A percentile compares a stretch with the other conserved stretches of the same genome.
phyloP scores from a whole-genome alignment of 1,284 basidiomycete genomes.

The Mycosarcoma mackinlayi region DNA sequence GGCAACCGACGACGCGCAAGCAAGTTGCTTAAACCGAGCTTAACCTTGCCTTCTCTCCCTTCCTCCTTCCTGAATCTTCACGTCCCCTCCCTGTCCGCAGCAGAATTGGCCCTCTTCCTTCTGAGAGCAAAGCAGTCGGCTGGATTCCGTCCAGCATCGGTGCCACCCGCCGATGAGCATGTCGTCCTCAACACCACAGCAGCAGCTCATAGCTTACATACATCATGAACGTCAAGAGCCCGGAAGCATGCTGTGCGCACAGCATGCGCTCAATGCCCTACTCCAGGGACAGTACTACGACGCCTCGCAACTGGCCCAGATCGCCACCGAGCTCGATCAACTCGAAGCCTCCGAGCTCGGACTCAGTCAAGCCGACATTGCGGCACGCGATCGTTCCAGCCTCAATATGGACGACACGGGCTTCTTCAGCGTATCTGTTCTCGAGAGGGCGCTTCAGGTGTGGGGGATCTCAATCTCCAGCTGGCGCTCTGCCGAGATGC shows the following conservation, averaged over 20 bases:
- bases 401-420: slow-evolving; percentile 67
- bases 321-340: slow-evolving; percentile 51
- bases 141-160: not conserved
- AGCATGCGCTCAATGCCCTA: slow-evolving; percentile 64
- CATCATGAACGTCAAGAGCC: slow-evolving; percentile 62
- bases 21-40: not conserved
- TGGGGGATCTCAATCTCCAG: slow-evolving; percentile 46
- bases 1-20: not conserved
- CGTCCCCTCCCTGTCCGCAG: too few relatives aligned
- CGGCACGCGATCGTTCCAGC: slow-evolving; percentile 28
- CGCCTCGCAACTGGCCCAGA: slow-evolving; percentile 60
- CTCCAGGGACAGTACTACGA: slow-evolving; percentile 65
- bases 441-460: slow-evolving; percentile 59
- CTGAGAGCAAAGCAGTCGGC: not conserved
- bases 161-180: slow-evolving; percentile 5
- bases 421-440: slow-evolving; percentile 61
- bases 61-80: not conserved
- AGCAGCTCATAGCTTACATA: slow-evolving; percentile 55
- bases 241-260: slow-evolving; percentile 67
- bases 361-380: slow-evolving; percentile 36
- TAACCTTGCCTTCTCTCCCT: not conserved
- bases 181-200: slow-evolving; percentile 46
- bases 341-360: slow-evolving; percentile 54
- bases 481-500: slow-evolving; percentile 51
- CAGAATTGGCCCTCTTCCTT: too few relatives aligned